Evolutionary conservation across 2,329 filamentous ascomycete species (phyloP), one percentile per base, ranked within the genome.

Genomic region (Paecilomyces fulvus): DNA sequence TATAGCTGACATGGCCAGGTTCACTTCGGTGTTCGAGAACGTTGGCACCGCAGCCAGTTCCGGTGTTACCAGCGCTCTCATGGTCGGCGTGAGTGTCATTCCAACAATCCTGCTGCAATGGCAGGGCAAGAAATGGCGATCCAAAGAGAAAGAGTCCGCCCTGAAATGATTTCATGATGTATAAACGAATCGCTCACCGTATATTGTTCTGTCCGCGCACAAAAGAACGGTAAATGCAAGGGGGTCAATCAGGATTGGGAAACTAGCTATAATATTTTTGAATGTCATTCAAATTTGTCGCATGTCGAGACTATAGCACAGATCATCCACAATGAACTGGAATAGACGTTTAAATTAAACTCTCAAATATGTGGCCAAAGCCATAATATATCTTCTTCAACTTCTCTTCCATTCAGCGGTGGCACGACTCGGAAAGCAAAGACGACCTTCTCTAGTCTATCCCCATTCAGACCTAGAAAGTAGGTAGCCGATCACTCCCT

Each of bases 11-110:
- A 37, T 23, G 2, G 5, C 1, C 43, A 73, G 70, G 70, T 72
- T 72, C 52, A 58, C 67, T 9, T 55, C 60, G 8, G 72, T 72
- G 68, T 72, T 73, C 37, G 64, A 70, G 14, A 65, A 57, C 7
- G 65, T 71, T 2, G 67, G 68, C 5, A 61, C 69, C 6, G 65
- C 64, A 5, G 62, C 59, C 4, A 70, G 69, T 43, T 61, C 67
- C 2, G 68, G 64, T 2, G 57, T 69, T 1, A 59, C 62, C 1
- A 55, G 64, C 20, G 68, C 64, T 6, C 58, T 71, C 58, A 62
- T 70, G 3, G 62, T 69, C 49, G 66, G 61, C 8, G 63, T 61
- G 11, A 66, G 67, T 49, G 62, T 70, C 17, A 55, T 70, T 21
- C 69, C 67, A 2, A 70, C 63, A 10, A 54, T 61, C 0, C 30